phyloP scores from a whole-genome alignment of 176 grass and related monocot genomes.

The Poa annua region DNA sequence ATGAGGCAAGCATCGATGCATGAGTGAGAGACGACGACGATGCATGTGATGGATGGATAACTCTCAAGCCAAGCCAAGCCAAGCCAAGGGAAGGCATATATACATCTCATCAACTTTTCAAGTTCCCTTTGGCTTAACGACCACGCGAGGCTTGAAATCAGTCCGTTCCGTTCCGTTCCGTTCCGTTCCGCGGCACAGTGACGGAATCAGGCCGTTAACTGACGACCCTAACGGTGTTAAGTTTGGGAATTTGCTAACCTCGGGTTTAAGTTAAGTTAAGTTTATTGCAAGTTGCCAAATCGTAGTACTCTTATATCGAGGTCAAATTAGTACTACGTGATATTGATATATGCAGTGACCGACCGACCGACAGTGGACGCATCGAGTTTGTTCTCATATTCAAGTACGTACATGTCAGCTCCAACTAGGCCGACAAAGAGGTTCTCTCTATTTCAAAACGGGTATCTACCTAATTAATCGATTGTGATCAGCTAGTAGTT shows the following conservation, averaged over 20 bases:
- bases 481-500: not conserved
- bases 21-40: not conserved
- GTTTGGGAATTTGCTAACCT: too few species aligned
- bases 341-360: not conserved
- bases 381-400: not conserved
- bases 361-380: not conserved
- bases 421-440: conserved; percentile 19
- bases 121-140: too few species aligned
- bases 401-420: not conserved
- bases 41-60: conserved; percentile 28
- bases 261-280: too few species aligned
- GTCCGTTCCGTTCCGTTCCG: too few species aligned
- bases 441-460: not conserved
- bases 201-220: not conserved
- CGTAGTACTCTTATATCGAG: too few species aligned
- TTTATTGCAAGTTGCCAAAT: too few species aligned
- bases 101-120: too few species aligned
- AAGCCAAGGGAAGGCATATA: conserved; percentile 6
- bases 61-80: conserved; percentile 44
- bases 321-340: not conserved
- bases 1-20: not conserved
- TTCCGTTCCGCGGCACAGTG: too few species aligned
- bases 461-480: not conserved
- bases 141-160: too few species aligned
- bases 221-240: not conserved